Evolutionary conservation across 2,329 filamentous ascomycete genomes (phyloP), one percentile per base, ranked within the genome.

Genomic region (Pseudogymnoascus sp.): DNA sequence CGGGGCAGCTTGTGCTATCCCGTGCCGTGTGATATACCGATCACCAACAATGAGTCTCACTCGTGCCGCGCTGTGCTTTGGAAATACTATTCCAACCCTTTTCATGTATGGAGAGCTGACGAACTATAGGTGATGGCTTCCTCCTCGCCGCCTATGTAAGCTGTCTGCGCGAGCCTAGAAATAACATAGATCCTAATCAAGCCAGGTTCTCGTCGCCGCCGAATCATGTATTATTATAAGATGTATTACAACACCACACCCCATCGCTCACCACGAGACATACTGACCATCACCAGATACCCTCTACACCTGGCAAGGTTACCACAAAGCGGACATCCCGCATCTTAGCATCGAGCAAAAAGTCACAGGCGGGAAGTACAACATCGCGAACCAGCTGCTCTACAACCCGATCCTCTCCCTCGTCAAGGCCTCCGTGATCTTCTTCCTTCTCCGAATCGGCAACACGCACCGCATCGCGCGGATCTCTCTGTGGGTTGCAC

Each of bases 331-430:
- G 11, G 66, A 67, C 16, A 36, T 65, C 18, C 28, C 56, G 42
- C 64, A 65, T 11, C 62, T 67, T 12, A 56, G 49, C 25, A 56
- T 56, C 28, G 49, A 31, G 60, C 18, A 46, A 12, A 40, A 36
- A 23, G 43, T 63, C 59, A 8, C 11, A n/a, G 62, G 60, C 5
- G 42, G 59, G 66, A 70, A 63, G 16, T 77, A 72, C 72, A 64
- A 53, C 43, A 60, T 65, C 23, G 62, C 60, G 16, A 74, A 75
- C 37, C 75, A 78, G 46, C 69, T 79, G 7, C 69, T 78, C 6
- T 80, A 80, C 71, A 80, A 79, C 59, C 78, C 78, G 0, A 78
- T 80, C 46, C 67, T 81, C 3, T 76, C 76, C 3, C 72, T 80
- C 12, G 74, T 79, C 65, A 80, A 80, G 69, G 73, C 75, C 5